Conservation (phyloP, 2,329 filamentous ascomycete species). For the Lasiodiplodia theobromae region DNA sequence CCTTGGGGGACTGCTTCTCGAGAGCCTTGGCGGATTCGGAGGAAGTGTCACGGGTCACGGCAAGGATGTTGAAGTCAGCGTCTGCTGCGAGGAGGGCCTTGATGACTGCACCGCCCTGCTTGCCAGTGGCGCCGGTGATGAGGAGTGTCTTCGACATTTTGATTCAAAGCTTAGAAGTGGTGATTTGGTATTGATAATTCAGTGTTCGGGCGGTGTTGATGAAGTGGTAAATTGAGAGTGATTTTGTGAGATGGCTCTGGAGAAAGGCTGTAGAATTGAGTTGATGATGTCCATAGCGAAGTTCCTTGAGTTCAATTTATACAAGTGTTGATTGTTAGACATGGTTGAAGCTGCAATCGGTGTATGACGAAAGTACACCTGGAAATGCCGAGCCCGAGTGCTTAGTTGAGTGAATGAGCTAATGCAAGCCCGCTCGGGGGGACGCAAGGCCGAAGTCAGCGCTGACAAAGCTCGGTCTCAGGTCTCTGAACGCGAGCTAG, state of each 20-base stretch:
- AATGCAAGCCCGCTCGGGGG: not conserved
- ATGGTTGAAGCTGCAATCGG: not conserved
- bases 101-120: constrained; percentile 53
- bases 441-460: not conserved
- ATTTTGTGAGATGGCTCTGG: not conserved
- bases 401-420: not conserved
- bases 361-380: not conserved
- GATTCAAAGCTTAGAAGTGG: not conserved
- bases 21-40: constrained; percentile 60
- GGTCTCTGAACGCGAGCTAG: not conserved
- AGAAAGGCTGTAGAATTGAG: not conserved
- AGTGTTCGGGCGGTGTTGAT: not conserved
- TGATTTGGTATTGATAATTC: not conserved
- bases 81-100: constrained; percentile 46
- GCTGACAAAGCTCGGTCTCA: constrained; percentile 23
- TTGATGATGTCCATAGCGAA: not conserved
- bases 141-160: constrained; percentile 47
- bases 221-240: not conserved
- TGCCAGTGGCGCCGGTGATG: constrained; percentile 54
- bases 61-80: constrained; percentile 59
- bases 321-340: not conserved
- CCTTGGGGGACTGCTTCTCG: constrained; percentile 51
- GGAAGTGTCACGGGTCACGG: constrained; percentile 61
- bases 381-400: not conserved
- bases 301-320: not conserved